phyloP scores from a whole-genome alignment of 305 asterid species.

The Withania somnifera region DNA sequence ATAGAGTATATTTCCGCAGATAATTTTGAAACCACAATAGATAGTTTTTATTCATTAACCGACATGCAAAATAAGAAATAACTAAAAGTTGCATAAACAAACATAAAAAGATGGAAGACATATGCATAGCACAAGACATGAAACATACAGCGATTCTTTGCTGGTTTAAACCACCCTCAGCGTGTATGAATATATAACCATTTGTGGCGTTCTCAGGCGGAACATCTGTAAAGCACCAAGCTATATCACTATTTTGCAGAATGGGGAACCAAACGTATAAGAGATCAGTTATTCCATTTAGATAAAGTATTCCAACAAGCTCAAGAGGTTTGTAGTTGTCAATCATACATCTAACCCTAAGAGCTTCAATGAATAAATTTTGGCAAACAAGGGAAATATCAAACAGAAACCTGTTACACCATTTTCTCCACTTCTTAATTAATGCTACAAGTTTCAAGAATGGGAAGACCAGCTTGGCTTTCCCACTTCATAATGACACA shows the following conservation, averaged over 20 bases:
- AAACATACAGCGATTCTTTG: constrained; percentile 90
- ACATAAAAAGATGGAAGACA: not conserved
- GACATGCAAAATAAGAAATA: not conserved
- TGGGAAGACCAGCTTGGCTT: not conserved
- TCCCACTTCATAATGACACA: not conserved
- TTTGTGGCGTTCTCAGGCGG: constrained; percentile 63
- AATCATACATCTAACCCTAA: not conserved
- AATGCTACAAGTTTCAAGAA: not conserved
- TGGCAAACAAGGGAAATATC: not conserved
- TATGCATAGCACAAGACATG: not conserved
- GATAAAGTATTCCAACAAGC: not conserved
- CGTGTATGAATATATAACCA: constrained; percentile 92
- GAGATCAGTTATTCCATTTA: not conserved
- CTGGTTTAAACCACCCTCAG: constrained; percentile 99
- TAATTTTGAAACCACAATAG: not conserved
- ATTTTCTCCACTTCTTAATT: not conserved
- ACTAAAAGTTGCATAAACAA: not conserved
- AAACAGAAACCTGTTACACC: not conserved
- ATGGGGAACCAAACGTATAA: not conserved
- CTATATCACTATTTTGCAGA: not conserved
- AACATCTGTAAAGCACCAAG: constrained; percentile 52
- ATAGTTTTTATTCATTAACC: not conserved
- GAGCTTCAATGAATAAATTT: not conserved
- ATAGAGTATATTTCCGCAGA: not conserved
- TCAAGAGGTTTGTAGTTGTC: not conserved